These are phyloP conservation scores for Coniferiporia sulphurascens DNA, from an alignment of 1,284 basidiomycete species.

Conservation along the genomic window DNA sequence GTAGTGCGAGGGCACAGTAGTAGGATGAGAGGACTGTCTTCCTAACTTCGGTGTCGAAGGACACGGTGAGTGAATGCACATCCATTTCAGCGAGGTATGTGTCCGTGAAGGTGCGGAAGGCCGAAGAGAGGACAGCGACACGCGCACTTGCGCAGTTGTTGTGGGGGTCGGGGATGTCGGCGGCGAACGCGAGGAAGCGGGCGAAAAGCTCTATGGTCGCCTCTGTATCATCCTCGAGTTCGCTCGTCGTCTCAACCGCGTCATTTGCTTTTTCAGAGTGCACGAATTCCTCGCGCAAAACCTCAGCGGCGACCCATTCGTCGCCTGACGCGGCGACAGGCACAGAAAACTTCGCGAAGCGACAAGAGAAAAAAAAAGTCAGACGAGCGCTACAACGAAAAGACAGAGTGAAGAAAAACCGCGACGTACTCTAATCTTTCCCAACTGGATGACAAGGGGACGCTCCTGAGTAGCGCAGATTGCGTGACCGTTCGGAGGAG, in stretches of 20 bases:
- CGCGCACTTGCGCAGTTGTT: conserved; percentile 50
- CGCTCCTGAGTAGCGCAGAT: conserved; percentile 28
- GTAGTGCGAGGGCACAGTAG: conserved; percentile 70
- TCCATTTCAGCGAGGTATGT: conserved; percentile 73
- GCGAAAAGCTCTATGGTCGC: conserved; percentile 74
- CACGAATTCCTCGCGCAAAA: conserved; percentile 81
- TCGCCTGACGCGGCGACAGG: conserved; percentile 73
- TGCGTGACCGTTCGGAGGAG: conserved; percentile 18
- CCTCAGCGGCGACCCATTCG: conserved; percentile 87
- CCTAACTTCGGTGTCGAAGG: conserved; percentile 73
- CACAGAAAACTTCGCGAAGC: conserved; percentile 55
- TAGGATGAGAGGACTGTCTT: conserved; percentile 77
- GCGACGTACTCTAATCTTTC: conserved; percentile 57
- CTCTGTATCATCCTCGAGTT: conserved; percentile 53
- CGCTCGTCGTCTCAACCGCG: conserved; percentile 44
- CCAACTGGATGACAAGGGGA: conserved; percentile 58
- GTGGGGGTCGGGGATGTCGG: conserved; percentile 54
- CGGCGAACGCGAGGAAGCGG: conserved; percentile 74
- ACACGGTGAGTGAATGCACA: conserved; percentile 75
- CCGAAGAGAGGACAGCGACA: conserved; percentile 66
- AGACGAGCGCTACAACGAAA: conserved; percentile 15
- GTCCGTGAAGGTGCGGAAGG: conserved; percentile 74
- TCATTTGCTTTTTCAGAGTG: conserved; percentile 58
- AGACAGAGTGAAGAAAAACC: conserved; percentile 9
- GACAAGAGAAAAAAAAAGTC: neutral